phyloP scores from a whole-genome alignment of 257 asterid genomes.

The Solanum virginianum region DNA sequence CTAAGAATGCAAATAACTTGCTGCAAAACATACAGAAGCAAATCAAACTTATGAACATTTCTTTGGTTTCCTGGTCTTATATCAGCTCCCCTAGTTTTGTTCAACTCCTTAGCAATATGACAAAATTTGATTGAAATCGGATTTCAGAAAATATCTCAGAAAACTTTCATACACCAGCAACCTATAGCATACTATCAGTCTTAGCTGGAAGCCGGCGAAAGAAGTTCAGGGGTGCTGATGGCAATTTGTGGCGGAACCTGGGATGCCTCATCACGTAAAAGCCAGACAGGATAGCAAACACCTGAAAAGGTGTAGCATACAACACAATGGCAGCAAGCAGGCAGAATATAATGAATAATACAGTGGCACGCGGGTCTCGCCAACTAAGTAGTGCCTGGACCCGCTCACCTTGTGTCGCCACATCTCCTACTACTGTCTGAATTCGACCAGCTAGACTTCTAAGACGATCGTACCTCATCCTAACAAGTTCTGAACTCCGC shows the following conservation, averaged over 20 bases:
- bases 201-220: slow-evolving; percentile 80
- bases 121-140: background rate
- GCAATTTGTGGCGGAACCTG: slow-evolving; percentile 55
- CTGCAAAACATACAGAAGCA: background rate
- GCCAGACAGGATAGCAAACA: slow-evolving; percentile 34
- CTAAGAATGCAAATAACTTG: background rate
- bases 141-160: background rate
- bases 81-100: background rate
- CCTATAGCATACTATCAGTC: slow-evolving; percentile 74
- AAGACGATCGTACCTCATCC: slow-evolving; percentile 74
- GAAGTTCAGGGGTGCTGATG: slow-evolving; percentile 63
- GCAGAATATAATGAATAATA: slow-evolving; percentile 51
- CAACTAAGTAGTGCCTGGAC: slow-evolving; percentile 76
- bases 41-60: background rate
- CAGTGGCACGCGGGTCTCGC: slow-evolving; percentile 90
- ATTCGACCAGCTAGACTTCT: slow-evolving; percentile 72
- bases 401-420: slow-evolving; percentile 90
- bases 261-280: slow-evolving; percentile 78
- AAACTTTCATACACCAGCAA: background rate
- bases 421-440: slow-evolving; percentile 70
- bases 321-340: slow-evolving; percentile 41
- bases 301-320: slow-evolving; percentile 52
- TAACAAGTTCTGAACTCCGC: slow-evolving; percentile 35
- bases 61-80: background rate
- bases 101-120: background rate